phyloP scores from a whole-genome alignment of 495 filamentous ascomycete species.

The Chaetomium cochliodes region DNA sequence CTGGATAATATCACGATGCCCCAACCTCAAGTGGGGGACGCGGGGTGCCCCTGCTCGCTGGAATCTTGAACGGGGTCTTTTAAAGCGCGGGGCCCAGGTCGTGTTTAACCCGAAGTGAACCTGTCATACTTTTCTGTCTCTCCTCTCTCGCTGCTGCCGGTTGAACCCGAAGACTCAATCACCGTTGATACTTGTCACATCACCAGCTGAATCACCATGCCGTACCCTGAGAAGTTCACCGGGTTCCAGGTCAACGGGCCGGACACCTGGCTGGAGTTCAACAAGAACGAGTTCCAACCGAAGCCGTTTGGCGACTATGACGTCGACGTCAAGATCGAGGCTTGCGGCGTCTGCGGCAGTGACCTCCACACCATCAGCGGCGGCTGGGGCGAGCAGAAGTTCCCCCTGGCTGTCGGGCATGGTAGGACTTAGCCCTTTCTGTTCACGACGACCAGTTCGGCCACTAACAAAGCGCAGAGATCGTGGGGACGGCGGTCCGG shows the following conservation, averaged over 20 bases:
- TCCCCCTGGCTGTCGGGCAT: constrained; percentile 55
- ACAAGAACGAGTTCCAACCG: constrained; percentile 56
- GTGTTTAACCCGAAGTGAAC: not conserved
- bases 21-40: constrained; percentile 5
- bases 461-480: constrained; percentile 34
- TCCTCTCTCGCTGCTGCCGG: not conserved
- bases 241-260: constrained; percentile 57
- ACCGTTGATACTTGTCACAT: not conserved
- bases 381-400: constrained; percentile 55
- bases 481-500: constrained; percentile 51
- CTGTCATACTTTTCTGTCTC: not conserved
- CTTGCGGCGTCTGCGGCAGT: constrained; percentile 58
- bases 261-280: constrained; percentile 52
- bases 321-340: constrained; percentile 55
- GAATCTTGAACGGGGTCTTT: not conserved
- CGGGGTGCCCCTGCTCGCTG: constrained; percentile 6
- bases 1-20: constrained; percentile 22
- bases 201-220: constrained; percentile 27
- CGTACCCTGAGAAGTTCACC: constrained; percentile 44
- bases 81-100: not conserved
- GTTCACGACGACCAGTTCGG: not conserved
- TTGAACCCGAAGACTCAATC: not conserved
- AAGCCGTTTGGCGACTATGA: constrained; percentile 60
- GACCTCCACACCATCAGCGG: constrained; percentile 58
- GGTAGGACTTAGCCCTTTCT: constrained; percentile 34